Percentiles rank a stretch among this genome's conserved stretches.
These are phyloP conservation scores for Desmodesmus armatus DNA, from an alignment of 139 green algal genomes.

Conservation along the genomic window DNA sequence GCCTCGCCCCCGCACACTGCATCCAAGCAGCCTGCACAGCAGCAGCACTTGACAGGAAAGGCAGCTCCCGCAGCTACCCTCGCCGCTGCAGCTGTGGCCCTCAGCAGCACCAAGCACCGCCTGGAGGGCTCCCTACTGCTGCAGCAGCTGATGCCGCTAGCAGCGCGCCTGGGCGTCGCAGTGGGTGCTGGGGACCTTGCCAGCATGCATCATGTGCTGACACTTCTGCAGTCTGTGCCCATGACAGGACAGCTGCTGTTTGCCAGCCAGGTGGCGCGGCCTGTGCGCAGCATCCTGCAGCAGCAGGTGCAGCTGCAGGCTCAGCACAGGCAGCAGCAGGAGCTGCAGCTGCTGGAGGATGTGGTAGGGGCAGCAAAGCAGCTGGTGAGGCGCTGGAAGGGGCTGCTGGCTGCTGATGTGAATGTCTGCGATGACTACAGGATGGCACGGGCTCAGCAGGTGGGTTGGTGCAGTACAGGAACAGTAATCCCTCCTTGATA, in stretches of 20 bases:
- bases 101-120: background rate
- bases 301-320: slow-evolving; percentile 12
- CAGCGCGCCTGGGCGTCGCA: background rate
- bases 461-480: too few species aligned
- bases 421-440: too few species aligned
- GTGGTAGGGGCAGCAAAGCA: background rate
- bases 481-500: too few species aligned
- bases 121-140: background rate
- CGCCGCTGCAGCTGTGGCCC: background rate
- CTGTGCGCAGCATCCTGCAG: background rate
- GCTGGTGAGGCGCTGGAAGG: slow-evolving; percentile 7
- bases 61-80: background rate
- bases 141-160: slow-evolving; percentile 1
- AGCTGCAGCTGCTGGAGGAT: background rate
- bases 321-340: background rate
- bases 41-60: background rate
- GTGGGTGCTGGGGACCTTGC: background rate
- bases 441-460: too few species aligned
- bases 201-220: background rate
- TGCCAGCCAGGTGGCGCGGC: background rate
- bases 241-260: slow-evolving; percentile 16
- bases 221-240: background rate
- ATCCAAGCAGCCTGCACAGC: background rate
- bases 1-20: too few species aligned
- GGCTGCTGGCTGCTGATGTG: background rate